Evolutionary conservation across 192 early-diverging fungal genomes (phyloP).

Genomic region (Linnemannia schmuckeri): DNA sequence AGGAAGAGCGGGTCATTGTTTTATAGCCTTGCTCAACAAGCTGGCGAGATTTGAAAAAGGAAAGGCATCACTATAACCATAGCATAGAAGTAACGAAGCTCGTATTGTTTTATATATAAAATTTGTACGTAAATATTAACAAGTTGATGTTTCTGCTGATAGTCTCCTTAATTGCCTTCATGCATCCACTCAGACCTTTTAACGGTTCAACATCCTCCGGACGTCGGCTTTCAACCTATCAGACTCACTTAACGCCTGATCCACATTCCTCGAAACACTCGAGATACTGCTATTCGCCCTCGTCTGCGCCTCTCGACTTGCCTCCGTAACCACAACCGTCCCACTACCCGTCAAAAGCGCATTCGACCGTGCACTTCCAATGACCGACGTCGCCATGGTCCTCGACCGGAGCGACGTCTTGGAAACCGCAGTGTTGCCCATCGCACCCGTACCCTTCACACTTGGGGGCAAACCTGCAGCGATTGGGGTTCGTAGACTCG

Average conservation of each 20-base stretch:
- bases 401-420: constrained; percentile 34
- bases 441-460: constrained; percentile 32
- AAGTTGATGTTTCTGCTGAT: background rate
- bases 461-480: constrained; percentile 44
- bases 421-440: constrained; percentile 42
- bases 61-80: background rate
- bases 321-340: constrained; percentile 14
- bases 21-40: constrained; percentile 40
- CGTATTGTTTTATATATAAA: background rate
- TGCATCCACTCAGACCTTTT: background rate
- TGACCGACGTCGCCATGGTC: constrained; percentile 45
- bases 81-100: too few species aligned
- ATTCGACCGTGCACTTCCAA: constrained; percentile 40
- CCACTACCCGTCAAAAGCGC: constrained; percentile 20
- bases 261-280: constrained; percentile 28
- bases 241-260: constrained; percentile 50
- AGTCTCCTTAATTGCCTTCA: background rate
- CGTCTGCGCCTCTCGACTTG: constrained; percentile 40
- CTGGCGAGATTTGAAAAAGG: constrained; percentile 38
- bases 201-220: constrained; percentile 42
- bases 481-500: constrained; percentile 40
- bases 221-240: constrained; percentile 48
- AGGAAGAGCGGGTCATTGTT: constrained; percentile 43
- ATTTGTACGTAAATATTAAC: background rate
- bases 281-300: constrained; percentile 41